A percentile compares a stretch with the other conserved stretches of the same genome.
These are phyloP conservation scores for Trichosporon sp. DNA, from an alignment of 1,284 basidiomycete species.

Conservation along the genomic window DNA sequence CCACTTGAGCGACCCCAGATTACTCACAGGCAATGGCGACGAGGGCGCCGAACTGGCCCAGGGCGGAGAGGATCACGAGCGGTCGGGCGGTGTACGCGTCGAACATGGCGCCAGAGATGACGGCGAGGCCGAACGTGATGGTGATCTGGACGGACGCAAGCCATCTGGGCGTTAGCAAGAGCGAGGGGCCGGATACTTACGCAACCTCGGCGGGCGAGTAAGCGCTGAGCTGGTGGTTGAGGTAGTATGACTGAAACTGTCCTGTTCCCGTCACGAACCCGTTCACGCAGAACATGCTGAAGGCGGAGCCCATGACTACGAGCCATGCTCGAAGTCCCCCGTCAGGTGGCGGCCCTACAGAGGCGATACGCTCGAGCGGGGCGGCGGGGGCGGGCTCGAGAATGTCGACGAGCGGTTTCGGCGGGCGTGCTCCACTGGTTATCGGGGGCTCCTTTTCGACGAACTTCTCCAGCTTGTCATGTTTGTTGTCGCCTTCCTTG, in stretches of 20 bases:
- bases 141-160: constrained; percentile 46
- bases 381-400: neutral
- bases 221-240: constrained; percentile 43
- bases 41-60: constrained; percentile 40
- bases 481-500: neutral
- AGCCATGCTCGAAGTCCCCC: constrained; percentile 24
- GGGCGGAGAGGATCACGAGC: constrained; percentile 41
- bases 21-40: constrained; percentile 49
- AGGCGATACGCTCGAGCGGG: neutral
- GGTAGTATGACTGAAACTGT: constrained; percentile 49
- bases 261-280: constrained; percentile 47
- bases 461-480: neutral
- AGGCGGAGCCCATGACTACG: constrained; percentile 19
- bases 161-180: constrained; percentile 37
- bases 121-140: constrained; percentile 43
- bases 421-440: neutral
- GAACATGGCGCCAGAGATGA: constrained; percentile 48
- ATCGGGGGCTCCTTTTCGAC: neutral
- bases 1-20: neutral
- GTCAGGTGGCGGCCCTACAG: constrained; percentile 19
- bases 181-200: neutral
- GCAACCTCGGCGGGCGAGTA: constrained; percentile 28
- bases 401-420: neutral
- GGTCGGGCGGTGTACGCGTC: constrained; percentile 47
- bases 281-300: constrained; percentile 14